Percentiles rank a stretch among this genome's conserved stretches.
These are phyloP conservation scores for Sesbania bispinosa DNA, from an alignment of 306 rosid species.

Conservation along the genomic window DNA sequence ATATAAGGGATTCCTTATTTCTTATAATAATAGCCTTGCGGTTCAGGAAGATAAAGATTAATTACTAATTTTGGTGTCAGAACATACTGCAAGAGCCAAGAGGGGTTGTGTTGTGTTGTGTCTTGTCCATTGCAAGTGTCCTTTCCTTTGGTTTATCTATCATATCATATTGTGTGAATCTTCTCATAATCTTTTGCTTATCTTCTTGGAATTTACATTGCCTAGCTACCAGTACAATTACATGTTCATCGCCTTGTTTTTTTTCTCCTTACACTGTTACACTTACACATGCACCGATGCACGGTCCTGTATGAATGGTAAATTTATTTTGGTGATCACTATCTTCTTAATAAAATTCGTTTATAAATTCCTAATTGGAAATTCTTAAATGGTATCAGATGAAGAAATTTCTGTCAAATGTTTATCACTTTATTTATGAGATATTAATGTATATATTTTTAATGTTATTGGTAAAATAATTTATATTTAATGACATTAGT, in stretches of 20 bases:
- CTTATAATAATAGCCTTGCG: background rate
- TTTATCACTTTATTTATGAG: too few relatives aligned
- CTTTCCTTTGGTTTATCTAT: background rate
- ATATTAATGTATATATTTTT: background rate
- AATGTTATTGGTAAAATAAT: background rate
- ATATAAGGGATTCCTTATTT: background rate
- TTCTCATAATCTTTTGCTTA: conserved; percentile 19
- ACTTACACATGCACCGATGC: too few relatives aligned
- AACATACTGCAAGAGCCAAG: background rate
- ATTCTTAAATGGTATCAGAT: background rate
- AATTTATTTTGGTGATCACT: conserved; percentile 7
- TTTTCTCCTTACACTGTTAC: background rate
- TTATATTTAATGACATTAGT: background rate
- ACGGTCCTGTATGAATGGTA: background rate
- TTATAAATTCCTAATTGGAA: background rate
- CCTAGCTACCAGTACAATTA: too few relatives aligned
- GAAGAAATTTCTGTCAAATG: too few relatives aligned
- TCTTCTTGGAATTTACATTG: conserved; percentile 39
- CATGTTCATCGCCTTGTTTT: background rate
- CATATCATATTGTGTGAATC: conserved; percentile 16
- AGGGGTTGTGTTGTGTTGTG: background rate
- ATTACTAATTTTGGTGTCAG: conserved; percentile 17
- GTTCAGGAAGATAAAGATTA: background rate
- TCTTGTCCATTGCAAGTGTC: conserved; percentile 3
- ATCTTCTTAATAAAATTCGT: too few relatives aligned